Evolutionary conservation across 23 red algal species (phyloP), one percentile per base, ranked within the genome.

Genomic region (Gracilaria vermiculophylla): DNA sequence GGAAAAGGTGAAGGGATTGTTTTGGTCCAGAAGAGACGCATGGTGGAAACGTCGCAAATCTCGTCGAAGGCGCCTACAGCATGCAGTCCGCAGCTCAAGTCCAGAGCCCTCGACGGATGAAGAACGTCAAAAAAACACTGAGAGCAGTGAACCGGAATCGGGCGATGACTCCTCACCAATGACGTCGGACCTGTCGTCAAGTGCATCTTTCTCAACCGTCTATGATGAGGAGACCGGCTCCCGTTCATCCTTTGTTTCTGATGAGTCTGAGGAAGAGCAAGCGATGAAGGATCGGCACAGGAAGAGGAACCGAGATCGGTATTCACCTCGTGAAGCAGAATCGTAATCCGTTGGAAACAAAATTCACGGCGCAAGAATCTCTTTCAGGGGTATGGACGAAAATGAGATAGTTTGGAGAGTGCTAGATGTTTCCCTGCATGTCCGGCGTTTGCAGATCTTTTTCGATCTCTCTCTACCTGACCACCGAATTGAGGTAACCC

Each of bases 31-130:
- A 28, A 73, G 28, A 47, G 27, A n/a, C 17, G 21, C 20, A 11
- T 73, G 67, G 67, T 73, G 67, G 67, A 73, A 47, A 32, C 36
- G 20, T 4, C 39, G 67, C 15, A 73, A 73, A 32, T 48, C 31
- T 15, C 20, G 35, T 64, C 58, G 58, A 34, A 36, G 28, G 29
- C 4, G 58, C 5, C 5, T 28, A 64, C 58, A 28, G 29, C 29
- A 34, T 64, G 58, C 52, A 54, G 52, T 64, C 16, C 13, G 58
- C 5, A 34, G 8, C 29, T 32, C 29, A 64, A 36, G 58, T 24
- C 28, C 35, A 15, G 58, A 64, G 2, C 58, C 5, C 15, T 64
- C 58, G 2, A 24, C 21, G 28, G 58, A 64, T 15, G 58, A 64
- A 64, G 58, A 64, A 64, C 17, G 17, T 16, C 58, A 64, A 64